These are phyloP conservation scores for Xerocomellus chrysenteron DNA, from an alignment of 768 basidiomycete genomes.

Conservation along the genomic window DNA sequence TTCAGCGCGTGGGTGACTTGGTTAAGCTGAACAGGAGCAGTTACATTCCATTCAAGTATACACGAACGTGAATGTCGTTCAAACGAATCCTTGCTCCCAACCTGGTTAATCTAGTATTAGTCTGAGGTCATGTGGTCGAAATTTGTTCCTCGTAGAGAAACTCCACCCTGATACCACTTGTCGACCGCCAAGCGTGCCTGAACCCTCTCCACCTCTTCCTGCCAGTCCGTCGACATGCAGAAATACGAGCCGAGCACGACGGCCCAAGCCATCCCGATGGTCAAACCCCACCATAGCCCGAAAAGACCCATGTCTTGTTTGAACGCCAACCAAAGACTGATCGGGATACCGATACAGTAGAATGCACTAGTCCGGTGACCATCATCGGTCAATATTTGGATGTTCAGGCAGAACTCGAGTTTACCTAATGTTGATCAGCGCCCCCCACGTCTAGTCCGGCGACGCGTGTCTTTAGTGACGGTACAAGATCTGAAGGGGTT, in stretches of 20 bases:
- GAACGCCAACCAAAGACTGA: constrained; percentile 80
- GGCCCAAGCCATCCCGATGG: constrained; percentile 37
- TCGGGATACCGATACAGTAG: constrained; percentile 79
- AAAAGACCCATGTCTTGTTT: constrained; percentile 53
- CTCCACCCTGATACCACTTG: constrained; percentile 18
- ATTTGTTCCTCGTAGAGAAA: no score
- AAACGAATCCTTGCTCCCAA: no score
- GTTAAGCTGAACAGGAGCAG: constrained; percentile 37
- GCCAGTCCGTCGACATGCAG: constrained; percentile 65
- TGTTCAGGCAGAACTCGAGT: neutral
- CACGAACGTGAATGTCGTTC: no score
- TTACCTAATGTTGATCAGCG: constrained; percentile 76
- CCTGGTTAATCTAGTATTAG: no score
- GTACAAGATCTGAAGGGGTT: neutral
- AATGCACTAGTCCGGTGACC: constrained; percentile 48
- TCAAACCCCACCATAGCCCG: constrained; percentile 89
- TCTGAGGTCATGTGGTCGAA: no score
- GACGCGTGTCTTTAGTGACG: neutral
- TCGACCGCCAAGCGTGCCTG: constrained; percentile 50
- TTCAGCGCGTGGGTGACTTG: constrained; percentile 48
- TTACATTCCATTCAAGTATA: no score
- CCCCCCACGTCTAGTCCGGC: constrained; percentile 60
- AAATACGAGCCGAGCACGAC: constrained; percentile 33
- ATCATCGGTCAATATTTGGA: neutral
- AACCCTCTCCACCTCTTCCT: constrained; percentile 64